Percentiles rank a stretch among this genome's conserved stretches.
phyloP scores from a whole-genome alignment of 2,329 filamentous ascomycete species.

The Keithomyces neogunnii region DNA sequence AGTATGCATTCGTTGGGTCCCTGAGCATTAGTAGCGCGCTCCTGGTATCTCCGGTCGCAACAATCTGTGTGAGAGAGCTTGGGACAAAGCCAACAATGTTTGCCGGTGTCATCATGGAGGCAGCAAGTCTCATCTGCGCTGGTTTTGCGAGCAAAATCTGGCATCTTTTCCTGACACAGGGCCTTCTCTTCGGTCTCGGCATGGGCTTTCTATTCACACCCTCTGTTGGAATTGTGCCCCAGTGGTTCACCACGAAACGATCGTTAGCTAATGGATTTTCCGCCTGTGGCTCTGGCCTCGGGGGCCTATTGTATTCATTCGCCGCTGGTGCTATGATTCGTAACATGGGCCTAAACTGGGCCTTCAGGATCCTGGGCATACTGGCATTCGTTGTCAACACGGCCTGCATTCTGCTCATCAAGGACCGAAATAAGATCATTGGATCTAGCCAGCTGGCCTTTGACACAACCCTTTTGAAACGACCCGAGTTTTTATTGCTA shows the following conservation, averaged over 20 bases:
- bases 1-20: conserved; percentile 67
- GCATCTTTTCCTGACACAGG: conserved; percentile 70
- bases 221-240: conserved; percentile 57
- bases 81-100: conserved; percentile 58
- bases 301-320: conserved; percentile 63
- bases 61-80: conserved; percentile 47
- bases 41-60: conserved; percentile 60
- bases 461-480: conserved; percentile 52
- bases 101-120: conserved; percentile 56
- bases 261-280: conserved; percentile 62
- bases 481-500: conserved; percentile 54
- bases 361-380: conserved; percentile 57
- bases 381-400: conserved; percentile 56
- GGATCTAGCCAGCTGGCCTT: conserved; percentile 61
- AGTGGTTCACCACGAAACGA: conserved; percentile 64
- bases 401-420: conserved; percentile 53
- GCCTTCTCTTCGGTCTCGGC: conserved; percentile 67
- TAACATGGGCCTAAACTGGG: conserved; percentile 55
- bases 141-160: conserved; percentile 62
- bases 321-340: conserved; percentile 61
- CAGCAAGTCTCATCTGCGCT: conserved; percentile 57
- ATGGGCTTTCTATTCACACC: conserved; percentile 71
- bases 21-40: conserved; percentile 40
- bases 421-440: conserved; percentile 64
- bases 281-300: conserved; percentile 63